These are phyloP conservation scores for Naganishia randhawae DNA, from an alignment of 768 basidiomycete genomes.

Conservation along the genomic window DNA sequence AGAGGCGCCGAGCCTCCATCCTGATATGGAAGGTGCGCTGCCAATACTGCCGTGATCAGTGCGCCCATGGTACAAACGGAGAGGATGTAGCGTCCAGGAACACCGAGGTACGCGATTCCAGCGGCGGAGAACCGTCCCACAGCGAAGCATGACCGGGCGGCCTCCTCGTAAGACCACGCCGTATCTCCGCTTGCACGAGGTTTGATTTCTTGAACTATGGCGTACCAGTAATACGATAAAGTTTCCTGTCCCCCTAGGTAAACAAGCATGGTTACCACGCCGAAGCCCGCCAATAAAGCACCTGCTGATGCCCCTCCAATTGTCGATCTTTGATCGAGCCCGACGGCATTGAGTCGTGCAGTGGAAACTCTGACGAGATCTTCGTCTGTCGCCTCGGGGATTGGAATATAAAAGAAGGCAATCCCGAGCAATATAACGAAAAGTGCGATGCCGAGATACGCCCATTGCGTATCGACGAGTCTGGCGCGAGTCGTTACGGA, in stretches of 20 bases:
- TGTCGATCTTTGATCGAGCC: conserved; percentile 29
- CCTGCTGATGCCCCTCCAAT: conserved; percentile 31
- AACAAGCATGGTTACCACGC: conserved; percentile 36
- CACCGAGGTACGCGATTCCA: conserved; percentile 35
- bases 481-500: conserved; percentile 35
- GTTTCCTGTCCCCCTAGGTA: conserved; percentile 45
- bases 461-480: conserved; percentile 45
- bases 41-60: conserved; percentile 35
- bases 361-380: conserved; percentile 38
- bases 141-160: conserved; percentile 28
- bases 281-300: conserved; percentile 28
- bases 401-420: conserved; percentile 45
- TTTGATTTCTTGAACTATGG: conserved; percentile 25
- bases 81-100: conserved; percentile 41
- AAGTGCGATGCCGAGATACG: conserved; percentile 45
- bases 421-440: conserved; percentile 45
- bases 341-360: conserved; percentile 34
- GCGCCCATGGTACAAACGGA: conserved; percentile 36
- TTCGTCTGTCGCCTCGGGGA: conserved; percentile 42
- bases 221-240: conserved; percentile 37
- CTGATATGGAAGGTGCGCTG: conserved; percentile 31
- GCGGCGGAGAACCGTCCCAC: conserved; percentile 41
- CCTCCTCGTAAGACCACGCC: background rate
- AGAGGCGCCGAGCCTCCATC: conserved; percentile 22
- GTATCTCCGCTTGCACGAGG: conserved; percentile 8